phyloP scores from a whole-genome alignment of 495 filamentous ascomycete species.

The Chaetomium fimeti region DNA sequence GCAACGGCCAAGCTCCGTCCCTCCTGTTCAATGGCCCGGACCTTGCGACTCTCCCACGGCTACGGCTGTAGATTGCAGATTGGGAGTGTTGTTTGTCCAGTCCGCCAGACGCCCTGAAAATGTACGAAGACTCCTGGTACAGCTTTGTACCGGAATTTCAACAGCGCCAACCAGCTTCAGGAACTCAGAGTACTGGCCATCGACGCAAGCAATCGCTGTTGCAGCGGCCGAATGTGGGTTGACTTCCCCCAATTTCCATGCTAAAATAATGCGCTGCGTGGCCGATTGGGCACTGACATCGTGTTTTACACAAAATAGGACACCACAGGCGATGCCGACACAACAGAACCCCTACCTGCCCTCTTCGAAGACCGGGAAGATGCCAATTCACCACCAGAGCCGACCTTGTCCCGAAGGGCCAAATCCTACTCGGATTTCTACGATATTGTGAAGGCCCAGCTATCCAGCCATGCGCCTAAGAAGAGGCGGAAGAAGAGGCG shows the following conservation, averaged over 20 bases:
- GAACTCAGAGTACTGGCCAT: constrained; percentile 47
- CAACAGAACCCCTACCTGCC: constrained; percentile 43
- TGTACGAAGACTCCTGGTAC: constrained; percentile 79
- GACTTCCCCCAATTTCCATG: background rate
- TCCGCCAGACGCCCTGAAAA: constrained; percentile 30
- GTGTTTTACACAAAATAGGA: constrained; percentile 27
- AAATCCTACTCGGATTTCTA: constrained; percentile 78
- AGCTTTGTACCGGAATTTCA: constrained; percentile 58
- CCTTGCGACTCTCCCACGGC: background rate
- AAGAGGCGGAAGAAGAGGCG: constrained; percentile 44
- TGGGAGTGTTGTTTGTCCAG: background rate
- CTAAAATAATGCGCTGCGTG: background rate
- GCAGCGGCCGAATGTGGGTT: constrained; percentile 64
- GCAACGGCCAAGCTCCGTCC: background rate
- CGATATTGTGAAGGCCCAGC: constrained; percentile 57
- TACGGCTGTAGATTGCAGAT: background rate
- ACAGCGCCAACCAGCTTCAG: constrained; percentile 38
- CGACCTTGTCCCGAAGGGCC: constrained; percentile 61
- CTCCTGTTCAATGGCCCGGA: background rate
- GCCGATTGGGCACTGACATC: constrained; percentile 9
- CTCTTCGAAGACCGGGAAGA: constrained; percentile 52
- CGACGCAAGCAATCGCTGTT: constrained; percentile 63
- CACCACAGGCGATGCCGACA: constrained; percentile 40
- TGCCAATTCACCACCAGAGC: constrained; percentile 56
- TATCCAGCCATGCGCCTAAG: constrained; percentile 46